Conservation (phyloP, 345 rosid species). For the Eucalyptus albens region DNA sequence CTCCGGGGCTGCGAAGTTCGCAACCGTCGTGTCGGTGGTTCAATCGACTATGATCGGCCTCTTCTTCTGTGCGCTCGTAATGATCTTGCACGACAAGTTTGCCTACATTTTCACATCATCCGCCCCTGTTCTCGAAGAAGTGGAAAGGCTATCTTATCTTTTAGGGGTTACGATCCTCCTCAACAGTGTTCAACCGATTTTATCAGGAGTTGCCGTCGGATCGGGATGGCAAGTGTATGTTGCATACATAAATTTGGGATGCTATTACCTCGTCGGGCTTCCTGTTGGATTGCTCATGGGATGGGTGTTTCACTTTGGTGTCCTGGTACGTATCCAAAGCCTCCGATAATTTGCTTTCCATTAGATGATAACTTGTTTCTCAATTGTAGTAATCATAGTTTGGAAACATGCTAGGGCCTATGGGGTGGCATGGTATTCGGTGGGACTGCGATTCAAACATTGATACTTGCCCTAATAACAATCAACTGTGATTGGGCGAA, state of each 20-base stretch:
- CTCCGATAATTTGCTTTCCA: background rate
- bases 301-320: constrained; percentile 46
- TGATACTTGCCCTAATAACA: constrained; percentile 34
- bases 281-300: constrained; percentile 64
- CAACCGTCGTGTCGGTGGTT: constrained; percentile 5
- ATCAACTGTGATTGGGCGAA: constrained; percentile 38
- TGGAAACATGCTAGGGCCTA: constrained; percentile 26
- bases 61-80: constrained; percentile 2
- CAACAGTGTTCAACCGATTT: constrained; percentile 21
- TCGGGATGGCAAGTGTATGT: constrained; percentile 71
- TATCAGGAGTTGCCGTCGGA: constrained; percentile 77
- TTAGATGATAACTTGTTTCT: background rate
- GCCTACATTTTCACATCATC: constrained; percentile 16
- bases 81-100: background rate
- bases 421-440: constrained; percentile 63
- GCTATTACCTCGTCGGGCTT: constrained; percentile 60
- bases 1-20: constrained; percentile 11
- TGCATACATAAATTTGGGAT: constrained; percentile 57
- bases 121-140: constrained; percentile 5
- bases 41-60: constrained; percentile 13
- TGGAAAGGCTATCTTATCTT: background rate
- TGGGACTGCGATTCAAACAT: constrained; percentile 26
- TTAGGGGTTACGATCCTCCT: constrained; percentile 18
- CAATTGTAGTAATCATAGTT: background rate
- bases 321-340: constrained; percentile 19